These are phyloP conservation scores for Sporothrix protearum DNA, from an alignment of 2,329 filamentous ascomycete species.

Conservation along the genomic window DNA sequence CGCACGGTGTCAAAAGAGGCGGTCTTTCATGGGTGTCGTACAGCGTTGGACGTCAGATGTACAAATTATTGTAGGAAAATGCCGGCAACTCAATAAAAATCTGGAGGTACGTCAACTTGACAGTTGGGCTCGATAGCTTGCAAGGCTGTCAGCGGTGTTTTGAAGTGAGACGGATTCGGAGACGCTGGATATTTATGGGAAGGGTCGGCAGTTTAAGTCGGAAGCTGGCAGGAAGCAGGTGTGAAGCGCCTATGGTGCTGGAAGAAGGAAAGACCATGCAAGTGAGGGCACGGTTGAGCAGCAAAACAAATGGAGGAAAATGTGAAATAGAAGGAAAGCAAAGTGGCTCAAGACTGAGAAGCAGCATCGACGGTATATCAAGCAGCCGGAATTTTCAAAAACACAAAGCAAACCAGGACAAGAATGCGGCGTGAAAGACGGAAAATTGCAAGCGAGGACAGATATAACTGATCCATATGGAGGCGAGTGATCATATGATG, in stretches of 20 bases:
- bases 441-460: constrained; percentile 17
- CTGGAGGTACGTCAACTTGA: not conserved
- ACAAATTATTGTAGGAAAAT: not conserved
- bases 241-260: not conserved
- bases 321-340: not conserved
- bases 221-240: not conserved
- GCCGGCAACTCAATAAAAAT: not conserved
- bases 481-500: not conserved
- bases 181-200: constrained; percentile 3
- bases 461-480: not conserved
- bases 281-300: not conserved
- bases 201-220: not conserved
- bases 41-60: not conserved
- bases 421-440: not conserved
- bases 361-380: constrained; percentile 12
- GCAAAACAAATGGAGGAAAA: not conserved
- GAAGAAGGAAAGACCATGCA: not conserved
- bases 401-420: constrained; percentile 14
- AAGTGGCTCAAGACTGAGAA: not conserved
- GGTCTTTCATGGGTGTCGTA: not conserved
- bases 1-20: constrained; percentile 1
- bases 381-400: not conserved
- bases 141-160: not conserved
- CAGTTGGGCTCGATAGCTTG: not conserved
- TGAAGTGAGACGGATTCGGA: constrained; percentile 1